Conservation (phyloP, 768 basidiomycete genomes). For the Xerocomus potaroensis region DNA sequence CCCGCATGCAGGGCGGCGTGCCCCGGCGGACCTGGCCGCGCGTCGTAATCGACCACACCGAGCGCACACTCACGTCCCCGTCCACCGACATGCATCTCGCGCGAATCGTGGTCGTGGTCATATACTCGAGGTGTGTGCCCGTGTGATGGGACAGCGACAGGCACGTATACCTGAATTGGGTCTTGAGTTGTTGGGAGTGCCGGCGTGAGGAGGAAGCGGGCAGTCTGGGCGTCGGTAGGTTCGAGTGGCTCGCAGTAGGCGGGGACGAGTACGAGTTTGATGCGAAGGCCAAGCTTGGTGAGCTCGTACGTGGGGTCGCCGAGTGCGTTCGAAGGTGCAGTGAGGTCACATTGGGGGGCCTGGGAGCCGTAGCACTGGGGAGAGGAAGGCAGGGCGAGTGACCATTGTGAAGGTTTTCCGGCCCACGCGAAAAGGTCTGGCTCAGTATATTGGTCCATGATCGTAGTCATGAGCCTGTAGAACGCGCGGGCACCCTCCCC, state of each 20-base stretch:
- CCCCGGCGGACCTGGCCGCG: slow-evolving; percentile 17
- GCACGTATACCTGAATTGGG: slow-evolving; percentile 16
- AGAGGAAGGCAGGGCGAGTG: slow-evolving; percentile 21
- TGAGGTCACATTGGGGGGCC: slow-evolving; percentile 8
- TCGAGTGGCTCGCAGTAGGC: slow-evolving; percentile 20
- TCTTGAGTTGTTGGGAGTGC: slow-evolving; percentile 16
- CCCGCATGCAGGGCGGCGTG: slow-evolving; percentile 19
- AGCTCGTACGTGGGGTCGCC: slow-evolving; percentile 23
- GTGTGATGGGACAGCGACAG: slow-evolving; percentile 1
- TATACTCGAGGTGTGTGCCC: slow-evolving; percentile 1
- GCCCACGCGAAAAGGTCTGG: slow-evolving; percentile 22
- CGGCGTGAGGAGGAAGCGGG: slow-evolving; percentile 19
- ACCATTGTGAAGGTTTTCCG: slow-evolving; percentile 22
- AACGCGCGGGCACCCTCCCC: slow-evolving; percentile 23
- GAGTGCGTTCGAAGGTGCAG: slow-evolving; percentile 8
- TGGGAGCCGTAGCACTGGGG: slow-evolving; percentile 16
- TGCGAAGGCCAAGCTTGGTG: slow-evolving; percentile 21
- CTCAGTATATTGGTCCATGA: slow-evolving; percentile 16
- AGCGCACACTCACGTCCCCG: slow-evolving; percentile 18
- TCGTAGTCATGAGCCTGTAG: slow-evolving; percentile 16
- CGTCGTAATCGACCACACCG: slow-evolving; percentile 23
- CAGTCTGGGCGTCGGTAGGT: slow-evolving; percentile 6
- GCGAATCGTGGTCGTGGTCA: slow-evolving; percentile 4
- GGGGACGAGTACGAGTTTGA: slow-evolving; percentile 18
- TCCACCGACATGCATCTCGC: background rate